Evolutionary conservation across 441 rosid genomes (phyloP).

Genomic region (Aleurites moluccanus): DNA sequence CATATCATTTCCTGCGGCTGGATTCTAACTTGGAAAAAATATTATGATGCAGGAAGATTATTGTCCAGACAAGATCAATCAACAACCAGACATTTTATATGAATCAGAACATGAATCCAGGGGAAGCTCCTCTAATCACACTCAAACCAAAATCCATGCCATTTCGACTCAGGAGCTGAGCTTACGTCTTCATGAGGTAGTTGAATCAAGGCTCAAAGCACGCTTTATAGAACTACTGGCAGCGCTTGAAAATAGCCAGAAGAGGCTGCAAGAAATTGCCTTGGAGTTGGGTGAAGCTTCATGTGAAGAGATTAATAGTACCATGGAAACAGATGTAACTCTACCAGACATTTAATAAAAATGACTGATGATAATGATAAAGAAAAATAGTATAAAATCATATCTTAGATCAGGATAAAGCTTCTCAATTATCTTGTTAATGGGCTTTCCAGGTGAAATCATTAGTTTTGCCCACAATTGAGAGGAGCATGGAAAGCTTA

Average conservation of each 20-base stretch:
- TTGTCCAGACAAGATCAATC: neutral
- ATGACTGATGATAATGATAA: neutral
- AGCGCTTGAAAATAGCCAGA: conserved; percentile 33
- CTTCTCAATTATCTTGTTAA: too few species aligned
- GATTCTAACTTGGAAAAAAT: conserved; percentile 8
- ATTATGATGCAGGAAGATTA: conserved; percentile 20
- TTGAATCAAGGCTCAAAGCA: conserved; percentile 33
- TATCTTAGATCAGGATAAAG: too few species aligned
- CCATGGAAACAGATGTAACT: neutral
- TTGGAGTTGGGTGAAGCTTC: conserved; percentile 12
- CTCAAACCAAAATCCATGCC: conserved; percentile 17
- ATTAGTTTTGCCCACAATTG: too few species aligned
- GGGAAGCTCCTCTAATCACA: neutral
- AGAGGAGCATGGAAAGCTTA: too few species aligned
- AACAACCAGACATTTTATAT: conserved; percentile 3
- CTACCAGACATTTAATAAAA: neutral
- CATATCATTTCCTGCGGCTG: too few species aligned
- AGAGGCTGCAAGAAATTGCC: conserved; percentile 18
- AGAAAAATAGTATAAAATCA: too few species aligned
- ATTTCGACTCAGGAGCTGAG: conserved; percentile 35
- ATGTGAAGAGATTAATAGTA: neutral
- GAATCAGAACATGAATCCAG: conserved; percentile 21
- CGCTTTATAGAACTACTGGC: conserved; percentile 39
- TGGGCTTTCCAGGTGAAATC: too few species aligned
- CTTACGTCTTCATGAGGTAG: conserved; percentile 40